Base-by-base conservation (phyloP, 2,329 filamentous ascomycete genomes). In the Tolypocladium endophyticum region DNA sequence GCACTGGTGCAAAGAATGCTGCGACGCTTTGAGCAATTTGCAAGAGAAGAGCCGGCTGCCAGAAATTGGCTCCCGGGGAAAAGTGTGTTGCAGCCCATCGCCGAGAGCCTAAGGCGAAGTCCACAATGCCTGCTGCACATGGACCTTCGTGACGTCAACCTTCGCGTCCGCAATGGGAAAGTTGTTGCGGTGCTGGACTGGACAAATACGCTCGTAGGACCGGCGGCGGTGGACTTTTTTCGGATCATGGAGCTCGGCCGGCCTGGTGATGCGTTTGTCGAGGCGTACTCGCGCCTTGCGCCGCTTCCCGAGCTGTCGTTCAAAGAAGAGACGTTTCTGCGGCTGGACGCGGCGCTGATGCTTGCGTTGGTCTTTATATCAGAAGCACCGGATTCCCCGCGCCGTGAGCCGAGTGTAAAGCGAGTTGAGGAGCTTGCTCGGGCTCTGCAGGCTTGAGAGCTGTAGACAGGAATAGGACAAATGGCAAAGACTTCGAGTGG, bases 341-440 rank as follows among this genome's bases (percentile, higher is more conserved):
- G 63, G 55, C 54, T 63, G 41, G 62, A 65, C 50, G 62, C 63
- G 5, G 62, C 62, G 23, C 43, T 64, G 35, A 62, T 64, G 58
- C 59, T 65, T 8, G 57, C 63, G n/a, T 23, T 64, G 58, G 63
- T 64, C 8, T 65, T 64, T 52, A 61, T 59, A 14, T 65, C 63
- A 7, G 64, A 65, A n/a, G 61, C 64, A 18, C 64, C 62, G 3
- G 60, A 63, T 45, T 56, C 60, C 11, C 50, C 62, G 30, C 53
- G 47, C 36, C 47, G 56, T 6, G 60, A 11, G 23, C 41, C 33
- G 11, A 59, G 61, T 50, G 53, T 64, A 1, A 43, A 54, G 28
- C 60, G 61, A 6, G 61, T 64, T 43, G 57, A 58, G n/a, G 62
- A 62, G 50, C 47, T 62, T 6, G 57, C 58, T 4, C 43, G 38